phyloP scores from a whole-genome alignment of 495 filamentous ascomycete species.

The Wilcoxina mikolae region DNA sequence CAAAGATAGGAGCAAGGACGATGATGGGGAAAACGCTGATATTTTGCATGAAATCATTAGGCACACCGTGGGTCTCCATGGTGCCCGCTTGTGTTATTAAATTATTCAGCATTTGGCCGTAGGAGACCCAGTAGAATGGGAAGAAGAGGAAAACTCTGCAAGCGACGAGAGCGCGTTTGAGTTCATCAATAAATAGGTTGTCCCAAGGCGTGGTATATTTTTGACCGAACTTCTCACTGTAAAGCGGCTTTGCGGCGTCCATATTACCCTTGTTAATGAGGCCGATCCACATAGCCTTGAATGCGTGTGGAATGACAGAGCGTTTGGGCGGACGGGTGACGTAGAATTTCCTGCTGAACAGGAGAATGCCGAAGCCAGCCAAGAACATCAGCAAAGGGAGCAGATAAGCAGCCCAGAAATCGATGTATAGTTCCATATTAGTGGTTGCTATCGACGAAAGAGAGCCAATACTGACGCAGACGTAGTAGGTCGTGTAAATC shows the following conservation, averaged over 20 bases:
- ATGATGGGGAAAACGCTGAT: slow-evolving; percentile 32
- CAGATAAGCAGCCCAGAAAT: slow-evolving; percentile 36
- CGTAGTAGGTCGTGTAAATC: slow-evolving; percentile 49
- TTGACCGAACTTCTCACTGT: no score
- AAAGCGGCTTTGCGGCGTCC: no score
- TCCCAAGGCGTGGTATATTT: slow-evolving; percentile 35
- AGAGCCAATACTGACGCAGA: no score
- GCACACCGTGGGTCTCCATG: slow-evolving; percentile 35
- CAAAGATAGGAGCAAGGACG: slow-evolving; percentile 36
- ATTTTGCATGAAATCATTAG: slow-evolving; percentile 36
- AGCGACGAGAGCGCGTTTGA: slow-evolving; percentile 43
- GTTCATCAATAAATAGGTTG: slow-evolving; percentile 44
- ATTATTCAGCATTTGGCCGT: no score
- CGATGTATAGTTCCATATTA: slow-evolving; percentile 34
- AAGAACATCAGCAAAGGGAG: no score
- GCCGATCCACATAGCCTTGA: background rate
- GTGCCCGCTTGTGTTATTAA: slow-evolving; percentile 42
- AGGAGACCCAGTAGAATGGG: no score
- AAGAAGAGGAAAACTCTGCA: slow-evolving; percentile 39
- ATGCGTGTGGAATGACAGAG: no score
- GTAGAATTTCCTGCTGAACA: no score
- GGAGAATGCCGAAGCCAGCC: no score
- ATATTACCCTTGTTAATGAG: slow-evolving; percentile 34
- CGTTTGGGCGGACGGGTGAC: no score
- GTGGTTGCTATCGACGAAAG: slow-evolving; percentile 35